Base-by-base conservation (phyloP, 2,329 filamentous ascomycete genomes). In the Zelopaecilomyces penicillatus region DNA sequence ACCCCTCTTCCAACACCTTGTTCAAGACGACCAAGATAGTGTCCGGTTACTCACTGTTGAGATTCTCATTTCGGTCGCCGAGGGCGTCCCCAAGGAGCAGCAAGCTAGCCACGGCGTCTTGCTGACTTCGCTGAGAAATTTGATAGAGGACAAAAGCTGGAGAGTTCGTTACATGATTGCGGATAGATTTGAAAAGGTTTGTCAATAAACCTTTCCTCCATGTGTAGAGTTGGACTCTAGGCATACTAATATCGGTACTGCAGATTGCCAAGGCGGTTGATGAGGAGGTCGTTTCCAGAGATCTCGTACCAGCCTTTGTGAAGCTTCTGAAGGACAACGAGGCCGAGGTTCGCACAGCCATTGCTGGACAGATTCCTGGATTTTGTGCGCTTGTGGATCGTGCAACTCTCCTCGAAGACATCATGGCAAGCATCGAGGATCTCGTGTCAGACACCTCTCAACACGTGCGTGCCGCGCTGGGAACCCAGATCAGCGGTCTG, bases 141-240 rank as follows among this genome's bases (percentile, higher is more conserved):
- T 98, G 61, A 97, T 98, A 69, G 93, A 96, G 60, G 93, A 98
- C 66, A 98, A 97, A 80, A 97, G 93, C 71, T 98, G 93, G 93
- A 83, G 93, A 61, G 93, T 98, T 49, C 82, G 93, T 64, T 98
- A 97, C 68, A 98, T 98, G 93, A 93, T 98, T 57, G 93, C 93
- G 40, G 93, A 98, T 67, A 82, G 89, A 63, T 98, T 96, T 61
- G 93, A 98, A 68, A 96, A 97, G 85, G 88, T 88, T 61, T 41
- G 61, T 42, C 43, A 28, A 32, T 1, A 43, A 19, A 19, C 19
- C 11, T 28, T 41, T 37, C 12, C 12, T 7, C 10, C 26, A 12
- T 43, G 26, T 34, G 10, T 30, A 6, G 19, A 30, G 12, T 4
- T 27, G 26, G 34, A 7, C 28, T 37, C 19, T n/a, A 27, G 30